Conservation (phyloP, 257 asterid genomes). For the Capsicum chinense region DNA sequence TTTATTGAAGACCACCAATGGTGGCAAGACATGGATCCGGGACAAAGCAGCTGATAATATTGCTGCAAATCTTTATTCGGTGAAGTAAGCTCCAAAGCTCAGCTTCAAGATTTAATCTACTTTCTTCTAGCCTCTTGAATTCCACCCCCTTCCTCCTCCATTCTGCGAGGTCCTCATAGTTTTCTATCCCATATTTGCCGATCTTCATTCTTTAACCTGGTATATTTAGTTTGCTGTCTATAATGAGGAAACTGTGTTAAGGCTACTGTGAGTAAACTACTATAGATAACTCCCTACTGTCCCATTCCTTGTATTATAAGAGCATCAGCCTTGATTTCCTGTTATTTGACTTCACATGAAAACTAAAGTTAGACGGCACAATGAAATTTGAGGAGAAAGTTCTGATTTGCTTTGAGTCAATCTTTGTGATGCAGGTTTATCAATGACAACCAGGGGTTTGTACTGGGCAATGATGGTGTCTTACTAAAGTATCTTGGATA, state of each 20-base stretch:
- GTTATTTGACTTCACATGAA: conserved; percentile 12
- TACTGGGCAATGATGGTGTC: conserved; percentile 93
- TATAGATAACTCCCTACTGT: background rate
- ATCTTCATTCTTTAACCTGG: conserved; percentile 3
- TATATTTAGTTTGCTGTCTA: background rate
- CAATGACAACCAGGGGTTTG: conserved; percentile 84
- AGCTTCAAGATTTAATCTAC: conserved; percentile 17
- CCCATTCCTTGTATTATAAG: background rate
- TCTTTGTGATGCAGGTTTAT: conserved; percentile 67
- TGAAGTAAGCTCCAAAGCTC: conserved; percentile 66
- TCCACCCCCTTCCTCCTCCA: background rate
- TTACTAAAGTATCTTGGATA: conserved; percentile 91
- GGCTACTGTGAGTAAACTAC: background rate
- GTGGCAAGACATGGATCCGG: conserved; percentile 89
- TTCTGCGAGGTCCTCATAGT: background rate
- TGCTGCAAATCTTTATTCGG: conserved; percentile 95
- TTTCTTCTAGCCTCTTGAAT: background rate
- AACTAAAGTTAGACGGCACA: background rate
- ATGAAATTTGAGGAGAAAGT: conserved; percentile 20
- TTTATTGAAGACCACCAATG: conserved; percentile 81
- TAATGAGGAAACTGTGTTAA: background rate
- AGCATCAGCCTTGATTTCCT: background rate
- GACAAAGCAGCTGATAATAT: conserved; percentile 96
- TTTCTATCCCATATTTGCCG: background rate
- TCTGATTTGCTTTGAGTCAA: background rate